Evolutionary conservation across 495 filamentous ascomycete genomes (phyloP), one percentile per base, ranked within the genome.

Genomic region (Friedmanniomyces simplex): DNA sequence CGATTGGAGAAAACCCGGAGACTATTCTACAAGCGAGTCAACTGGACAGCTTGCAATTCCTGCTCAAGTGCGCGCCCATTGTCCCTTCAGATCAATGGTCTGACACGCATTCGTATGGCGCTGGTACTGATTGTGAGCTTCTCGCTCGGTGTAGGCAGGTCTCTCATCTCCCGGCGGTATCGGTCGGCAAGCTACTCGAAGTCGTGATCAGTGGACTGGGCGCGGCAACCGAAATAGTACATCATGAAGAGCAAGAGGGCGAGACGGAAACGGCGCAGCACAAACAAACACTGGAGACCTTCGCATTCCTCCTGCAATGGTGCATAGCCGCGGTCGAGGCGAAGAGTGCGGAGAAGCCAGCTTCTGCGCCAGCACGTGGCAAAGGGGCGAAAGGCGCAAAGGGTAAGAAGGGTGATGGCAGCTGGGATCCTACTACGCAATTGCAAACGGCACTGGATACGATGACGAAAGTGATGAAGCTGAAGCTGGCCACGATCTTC

Each of bases 281-380:
- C 74, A 95, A 95, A 67, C 81, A 86, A 58, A 76, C 95, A 10
- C 79, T 99, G 59, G 93, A 99, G 65, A 89, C 95, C 65, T 96
- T 94, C 68, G 93, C 84, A 20, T 99, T 96, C 64, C 76, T 99
- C 0, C 75, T 96, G 47, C 93, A 95, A 71, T 99, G 93, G 93
- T 86, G 87, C 2, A 82, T 97, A 52, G 86, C 90, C 6, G 89
- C 86, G 16, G 87, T 96, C 55, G 93, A 99, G 69, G 84, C 88
- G 25, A 94, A 95, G 71, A 87, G 90, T 12, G 86, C 88, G 36
- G 91, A 96, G 70, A 96, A 95, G 66, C 68, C 88, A 0, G 82
- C 85, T 12, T 69, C 83, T 39, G 79, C 83, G 0, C 80, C 84
- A 20, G 79, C 80, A 12, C 78, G 83, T 36, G 73, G 72, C 26